A percentile compares a stretch with the other conserved stretches of the same genome.
Evolutionary conservation across 2,329 filamentous ascomycete genomes (phyloP).

Genomic region (Alternaria sp.): DNA sequence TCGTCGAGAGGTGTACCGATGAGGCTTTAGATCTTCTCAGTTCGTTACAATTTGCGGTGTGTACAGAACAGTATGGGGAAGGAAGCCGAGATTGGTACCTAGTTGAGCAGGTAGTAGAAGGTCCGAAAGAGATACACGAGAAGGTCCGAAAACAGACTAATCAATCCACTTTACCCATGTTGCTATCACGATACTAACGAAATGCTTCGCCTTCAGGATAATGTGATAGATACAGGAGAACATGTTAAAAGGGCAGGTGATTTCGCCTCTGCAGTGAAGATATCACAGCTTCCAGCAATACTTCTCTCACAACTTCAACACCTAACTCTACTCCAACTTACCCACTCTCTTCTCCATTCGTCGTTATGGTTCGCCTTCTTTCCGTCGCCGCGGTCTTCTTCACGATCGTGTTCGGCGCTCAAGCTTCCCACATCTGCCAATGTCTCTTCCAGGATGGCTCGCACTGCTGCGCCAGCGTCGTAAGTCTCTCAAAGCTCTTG

Average conservation of each 20-base stretch:
- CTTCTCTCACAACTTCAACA: neutral
- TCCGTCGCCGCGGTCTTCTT: neutral
- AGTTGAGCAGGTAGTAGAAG: neutral
- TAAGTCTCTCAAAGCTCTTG: neutral
- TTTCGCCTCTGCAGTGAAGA: neutral
- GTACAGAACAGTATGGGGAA: neutral
- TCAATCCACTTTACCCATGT: neutral
- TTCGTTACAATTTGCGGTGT: neutral
- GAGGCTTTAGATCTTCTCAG: neutral
- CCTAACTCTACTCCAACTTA: neutral
- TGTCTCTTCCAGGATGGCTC: neutral
- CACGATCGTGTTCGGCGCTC: neutral
- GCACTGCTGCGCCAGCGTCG: neutral
- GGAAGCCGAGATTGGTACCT: constrained; percentile 1
- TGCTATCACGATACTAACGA: neutral
- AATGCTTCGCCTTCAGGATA: neutral
- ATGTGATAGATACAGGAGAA: neutral
- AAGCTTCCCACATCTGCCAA: neutral
- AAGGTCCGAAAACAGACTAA: neutral
- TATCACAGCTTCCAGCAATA: neutral
- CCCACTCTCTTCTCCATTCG: neutral
- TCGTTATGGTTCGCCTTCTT: neutral
- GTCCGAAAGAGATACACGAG: neutral
- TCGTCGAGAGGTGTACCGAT: neutral
- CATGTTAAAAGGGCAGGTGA: neutral